These are phyloP conservation scores for Sarocladiaceae sp. DNA, from an alignment of 2,329 filamentous ascomycete genomes.

Conservation along the genomic window DNA sequence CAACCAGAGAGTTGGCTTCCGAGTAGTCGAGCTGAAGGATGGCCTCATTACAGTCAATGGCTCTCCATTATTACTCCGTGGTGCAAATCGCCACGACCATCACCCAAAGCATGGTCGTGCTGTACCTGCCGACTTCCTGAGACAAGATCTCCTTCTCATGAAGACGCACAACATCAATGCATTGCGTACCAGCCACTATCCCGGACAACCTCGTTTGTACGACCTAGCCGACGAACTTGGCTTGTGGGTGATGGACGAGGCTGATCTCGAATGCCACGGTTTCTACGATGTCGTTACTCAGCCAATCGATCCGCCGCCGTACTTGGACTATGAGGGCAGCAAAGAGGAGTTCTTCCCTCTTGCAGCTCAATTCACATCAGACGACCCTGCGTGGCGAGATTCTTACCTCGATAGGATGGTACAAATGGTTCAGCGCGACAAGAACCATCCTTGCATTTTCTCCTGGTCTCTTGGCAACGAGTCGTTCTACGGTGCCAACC, in stretches of 20 bases:
- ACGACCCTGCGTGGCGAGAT: slow-evolving; percentile 56
- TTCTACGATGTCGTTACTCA: slow-evolving; percentile 43
- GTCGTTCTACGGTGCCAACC: slow-evolving; percentile 66
- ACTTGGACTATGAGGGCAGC: slow-evolving; percentile 3
- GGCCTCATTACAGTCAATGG: slow-evolving; percentile 62
- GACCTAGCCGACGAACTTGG: slow-evolving; percentile 62
- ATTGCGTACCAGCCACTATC: slow-evolving; percentile 64
- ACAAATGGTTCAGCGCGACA: slow-evolving; percentile 63
- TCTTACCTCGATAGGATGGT: slow-evolving; percentile 65
- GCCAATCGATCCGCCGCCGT: slow-evolving; percentile 21
- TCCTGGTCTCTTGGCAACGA: slow-evolving; percentile 74
- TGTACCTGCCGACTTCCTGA: slow-evolving; percentile 57
- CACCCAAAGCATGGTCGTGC: slow-evolving; percentile 60
- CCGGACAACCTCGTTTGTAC: slow-evolving; percentile 54
- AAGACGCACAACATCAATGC: slow-evolving; percentile 70
- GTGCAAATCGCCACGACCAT: slow-evolving; percentile 68
- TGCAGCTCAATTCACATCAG: slow-evolving; percentile 46
- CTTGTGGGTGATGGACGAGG: slow-evolving; percentile 54
- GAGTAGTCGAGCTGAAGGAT: slow-evolving; percentile 57
- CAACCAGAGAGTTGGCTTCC: slow-evolving; percentile 58
- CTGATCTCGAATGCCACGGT: slow-evolving; percentile 50
- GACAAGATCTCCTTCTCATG: slow-evolving; percentile 61
- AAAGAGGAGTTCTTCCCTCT: slow-evolving; percentile 7
- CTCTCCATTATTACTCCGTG: slow-evolving; percentile 54
- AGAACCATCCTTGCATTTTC: slow-evolving; percentile 65